Percentiles rank a stretch among this genome's conserved stretches.
These are phyloP conservation scores for Phytophthora megakarya DNA, from an alignment of 352 stramenopile genomes.

Conservation along the genomic window DNA sequence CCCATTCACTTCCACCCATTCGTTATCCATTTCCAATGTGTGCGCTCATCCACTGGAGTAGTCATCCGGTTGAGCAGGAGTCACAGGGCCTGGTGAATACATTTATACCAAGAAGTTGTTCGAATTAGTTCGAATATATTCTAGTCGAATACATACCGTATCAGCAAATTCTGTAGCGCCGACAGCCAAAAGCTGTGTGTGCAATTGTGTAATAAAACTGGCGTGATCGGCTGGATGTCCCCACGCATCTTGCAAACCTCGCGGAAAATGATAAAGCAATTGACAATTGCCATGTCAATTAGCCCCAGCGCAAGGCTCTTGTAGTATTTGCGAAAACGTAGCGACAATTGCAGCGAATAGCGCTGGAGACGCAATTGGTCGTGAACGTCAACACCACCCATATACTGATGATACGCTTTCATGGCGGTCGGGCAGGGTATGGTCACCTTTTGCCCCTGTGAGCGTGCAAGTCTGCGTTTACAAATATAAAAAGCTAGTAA, in stretches of 20 bases:
- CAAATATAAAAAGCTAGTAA: not conserved
- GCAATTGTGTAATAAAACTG: no score
- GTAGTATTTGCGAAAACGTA: not conserved
- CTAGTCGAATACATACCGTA: not conserved
- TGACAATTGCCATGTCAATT: no score
- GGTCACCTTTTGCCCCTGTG: not conserved
- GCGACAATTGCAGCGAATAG: not conserved
- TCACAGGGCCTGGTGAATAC: not conserved
- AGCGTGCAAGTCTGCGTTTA: not conserved
- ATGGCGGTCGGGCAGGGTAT: not conserved
- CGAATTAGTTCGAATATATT: not conserved
- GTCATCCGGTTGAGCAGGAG: not conserved
- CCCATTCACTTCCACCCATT: no score
- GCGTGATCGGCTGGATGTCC: no score
- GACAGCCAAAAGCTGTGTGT: not conserved
- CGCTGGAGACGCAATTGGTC: not conserved
- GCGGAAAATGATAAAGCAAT: no score
- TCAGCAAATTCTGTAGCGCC: not conserved
- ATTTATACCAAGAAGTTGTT: not conserved
- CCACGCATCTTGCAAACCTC: no score
- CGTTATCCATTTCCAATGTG: constrained; percentile 1
- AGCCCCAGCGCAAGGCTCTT: no score
- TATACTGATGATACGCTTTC: not conserved
- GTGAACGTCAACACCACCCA: not conserved
- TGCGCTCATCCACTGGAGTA: not conserved